Evolutionary conservation across 2,329 filamentous ascomycete species (phyloP), one percentile per base, ranked within the genome.

Genomic region (Sphaerulina musiva): DNA sequence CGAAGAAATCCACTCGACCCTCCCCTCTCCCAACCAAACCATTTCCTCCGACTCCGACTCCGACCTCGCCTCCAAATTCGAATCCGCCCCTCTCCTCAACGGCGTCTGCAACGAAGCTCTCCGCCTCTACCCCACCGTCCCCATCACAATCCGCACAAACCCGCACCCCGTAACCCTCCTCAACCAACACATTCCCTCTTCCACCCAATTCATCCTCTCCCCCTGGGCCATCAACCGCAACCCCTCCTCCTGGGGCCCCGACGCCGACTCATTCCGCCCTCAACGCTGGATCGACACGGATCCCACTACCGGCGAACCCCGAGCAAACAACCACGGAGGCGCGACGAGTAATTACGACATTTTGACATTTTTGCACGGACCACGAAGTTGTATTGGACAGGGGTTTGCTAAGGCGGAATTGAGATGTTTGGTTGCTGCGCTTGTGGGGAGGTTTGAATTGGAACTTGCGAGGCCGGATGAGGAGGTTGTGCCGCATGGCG

Each of bases 341-440:
- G 77, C 0, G 84, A 90, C 62, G 86, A 88, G 57, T 46, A 62
- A 61, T 39, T 63, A 59, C 43, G 58, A 54, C 9, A 59, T 60
- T 23, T 50, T 64, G 14, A 63, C 62, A 3, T 64, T 64, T 51
- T 56, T 63, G 42, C 63, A 62, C 44, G 90, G 90, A 0, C 88
- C 89, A 1, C 76, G 89, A 54, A 87, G 85, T 67, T 95, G 89
- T 68, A 95, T 95, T 62, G 90, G 89, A 0, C 79, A 84, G 69
- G 77, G 78, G 1, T 95, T 95, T 71, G 87, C 90, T 0, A 61
- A 63, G 45, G 65, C 65, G 0, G 66, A 68, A 49, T 45, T 68
- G 50, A 62, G 64, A 36, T 64, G 59, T 53, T 26, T 68, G 39
- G 53, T 67, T 32, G 65, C 65, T n/a, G 64, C 62, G 4, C 58